These are phyloP conservation scores for Rhizopus stolonifer DNA, from an alignment of 371 early-diverging fungal species.

Conservation along the genomic window DNA sequence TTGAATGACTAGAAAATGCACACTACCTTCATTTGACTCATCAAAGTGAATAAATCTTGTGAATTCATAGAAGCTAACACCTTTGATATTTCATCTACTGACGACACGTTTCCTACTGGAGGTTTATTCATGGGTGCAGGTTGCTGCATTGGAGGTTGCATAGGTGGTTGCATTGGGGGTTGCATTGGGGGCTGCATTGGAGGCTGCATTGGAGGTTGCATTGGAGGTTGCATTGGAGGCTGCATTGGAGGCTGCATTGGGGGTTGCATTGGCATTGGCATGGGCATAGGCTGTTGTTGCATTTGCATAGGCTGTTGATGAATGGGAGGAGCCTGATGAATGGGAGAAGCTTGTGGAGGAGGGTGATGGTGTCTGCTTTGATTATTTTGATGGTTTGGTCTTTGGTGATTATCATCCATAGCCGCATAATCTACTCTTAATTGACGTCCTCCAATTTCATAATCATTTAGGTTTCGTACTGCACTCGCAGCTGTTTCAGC, in stretches of 20 bases:
- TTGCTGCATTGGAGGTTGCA: conserved; percentile 28
- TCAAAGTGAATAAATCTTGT: conserved; percentile 68
- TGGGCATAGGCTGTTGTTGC: conserved; percentile 5
- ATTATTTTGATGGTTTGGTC: conserved; percentile 18
- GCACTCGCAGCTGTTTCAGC: conserved; percentile 81
- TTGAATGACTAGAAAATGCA: background rate
- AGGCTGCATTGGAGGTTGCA: conserved; percentile 9
- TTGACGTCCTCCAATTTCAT: conserved; percentile 80
- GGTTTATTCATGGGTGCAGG: conserved; percentile 8
- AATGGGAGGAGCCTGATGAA: background rate
- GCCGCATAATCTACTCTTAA: conserved; percentile 88
- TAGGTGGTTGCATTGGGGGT: conserved; percentile 11
- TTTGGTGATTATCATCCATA: conserved; percentile 42
- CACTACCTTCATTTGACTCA: conserved; percentile 83
- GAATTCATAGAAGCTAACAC: conserved; percentile 70
- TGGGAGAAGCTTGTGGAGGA: conserved; percentile 21
- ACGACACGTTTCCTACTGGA: conserved; percentile 17
- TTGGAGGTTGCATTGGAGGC: conserved; percentile 17
- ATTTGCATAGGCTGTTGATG: conserved; percentile 9
- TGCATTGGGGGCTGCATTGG: conserved; percentile 4
- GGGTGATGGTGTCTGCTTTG: conserved; percentile 22
- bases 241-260: conserved; percentile 9
- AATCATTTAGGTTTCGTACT: conserved; percentile 78
- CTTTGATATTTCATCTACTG: conserved; percentile 60
- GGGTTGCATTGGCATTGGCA: conserved; percentile 9